Percentiles rank a stretch among this genome's conserved stretches.
Evolutionary conservation across 257 asterid genomes (phyloP).

Genomic region (Primulina huaijiensis): DNA sequence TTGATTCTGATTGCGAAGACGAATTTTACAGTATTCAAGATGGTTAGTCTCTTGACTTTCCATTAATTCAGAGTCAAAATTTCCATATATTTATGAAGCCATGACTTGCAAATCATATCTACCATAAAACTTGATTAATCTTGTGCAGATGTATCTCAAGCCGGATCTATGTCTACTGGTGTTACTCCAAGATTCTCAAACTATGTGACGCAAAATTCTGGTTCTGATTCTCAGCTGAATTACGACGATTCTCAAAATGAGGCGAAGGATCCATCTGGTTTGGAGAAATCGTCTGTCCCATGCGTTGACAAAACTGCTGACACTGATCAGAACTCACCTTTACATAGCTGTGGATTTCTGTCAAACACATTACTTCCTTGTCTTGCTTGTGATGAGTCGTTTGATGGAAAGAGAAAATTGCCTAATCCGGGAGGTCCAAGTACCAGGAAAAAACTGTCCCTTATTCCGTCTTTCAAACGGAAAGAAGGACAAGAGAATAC

Average conservation of each 20-base stretch:
- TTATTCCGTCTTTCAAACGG: background rate
- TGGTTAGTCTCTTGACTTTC: conserved; percentile 2
- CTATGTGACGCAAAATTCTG: conserved; percentile 29
- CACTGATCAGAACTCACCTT: conserved; percentile 33
- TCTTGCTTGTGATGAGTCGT: conserved; percentile 59
- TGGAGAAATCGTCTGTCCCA: conserved; percentile 28
- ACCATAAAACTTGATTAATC: conserved; percentile 14
- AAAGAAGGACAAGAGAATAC: conserved; percentile 30
- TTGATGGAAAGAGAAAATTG: conserved; percentile 54
- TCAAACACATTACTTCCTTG: conserved; percentile 71
- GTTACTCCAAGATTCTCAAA: conserved; percentile 80
- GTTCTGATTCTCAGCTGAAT: conserved; percentile 41
- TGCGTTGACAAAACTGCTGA: conserved; percentile 29
- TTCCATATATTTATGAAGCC: background rate
- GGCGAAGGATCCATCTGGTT: conserved; percentile 32
- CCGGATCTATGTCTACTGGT: conserved; percentile 66
- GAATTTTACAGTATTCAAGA: background rate
- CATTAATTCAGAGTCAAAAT: background rate
- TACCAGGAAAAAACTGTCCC: conserved; percentile 4
- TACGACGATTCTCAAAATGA: conserved; percentile 40
- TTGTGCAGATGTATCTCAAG: conserved; percentile 73
- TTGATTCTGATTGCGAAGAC: conserved; percentile 38
- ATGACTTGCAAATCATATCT: background rate
- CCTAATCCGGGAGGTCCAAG: conserved; percentile 43
- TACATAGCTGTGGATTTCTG: conserved; percentile 60